Evolutionary conservation across 192 early-diverging fungal genomes (phyloP).

Genomic region (Allomyces macrogynus): DNA sequence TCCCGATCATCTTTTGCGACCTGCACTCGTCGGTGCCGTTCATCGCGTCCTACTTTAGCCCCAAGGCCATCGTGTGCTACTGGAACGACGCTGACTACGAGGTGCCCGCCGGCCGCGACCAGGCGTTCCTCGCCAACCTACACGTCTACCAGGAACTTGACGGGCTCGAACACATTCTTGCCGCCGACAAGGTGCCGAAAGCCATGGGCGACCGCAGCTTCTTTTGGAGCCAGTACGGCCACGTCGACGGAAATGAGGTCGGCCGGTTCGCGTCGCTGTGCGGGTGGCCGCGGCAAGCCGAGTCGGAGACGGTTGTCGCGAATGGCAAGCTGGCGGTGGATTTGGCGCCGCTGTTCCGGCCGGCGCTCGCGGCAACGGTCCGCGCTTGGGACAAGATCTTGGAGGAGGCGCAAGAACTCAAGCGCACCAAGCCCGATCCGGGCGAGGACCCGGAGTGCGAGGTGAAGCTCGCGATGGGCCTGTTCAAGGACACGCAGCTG

Average conservation of each 20-base stretch:
- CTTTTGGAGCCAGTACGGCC: slow-evolving; percentile 16
- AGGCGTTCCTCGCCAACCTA: slow-evolving; percentile 14
- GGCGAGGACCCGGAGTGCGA: not conserved
- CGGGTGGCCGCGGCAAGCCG: slow-evolving; percentile 7
- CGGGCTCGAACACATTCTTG: slow-evolving; percentile 9
- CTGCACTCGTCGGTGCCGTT: slow-evolving; percentile 16
- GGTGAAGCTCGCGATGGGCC: not conserved
- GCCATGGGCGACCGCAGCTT: slow-evolving; percentile 14
- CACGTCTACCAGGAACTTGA: slow-evolving; percentile 12
- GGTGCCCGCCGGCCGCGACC: slow-evolving; percentile 9
- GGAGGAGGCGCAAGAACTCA: slow-evolving; percentile 3
- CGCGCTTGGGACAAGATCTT: slow-evolving; percentile 10
- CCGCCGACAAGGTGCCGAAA: slow-evolving; percentile 4
- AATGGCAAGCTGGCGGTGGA: not conserved
- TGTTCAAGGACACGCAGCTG: not conserved
- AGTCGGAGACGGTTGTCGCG: slow-evolving; percentile 7
- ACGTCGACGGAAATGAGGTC: slow-evolving; percentile 16
- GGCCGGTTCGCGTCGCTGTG: slow-evolving; percentile 12
- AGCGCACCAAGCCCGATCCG: slow-evolving; percentile 4
- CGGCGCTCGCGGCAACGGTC: slow-evolving; percentile 7
- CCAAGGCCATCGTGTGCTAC: slow-evolving; percentile 15
- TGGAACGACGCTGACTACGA: slow-evolving; percentile 18
- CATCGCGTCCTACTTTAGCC: slow-evolving; percentile 17
- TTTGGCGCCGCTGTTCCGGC: slow-evolving; percentile 6
- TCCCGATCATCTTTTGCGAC: slow-evolving; percentile 15